A percentile compares a stretch with the other conserved stretches of the same genome.
These are phyloP conservation scores for Globisporangium yorkense DNA, from an alignment of 352 stramenopile genomes.

Conservation along the genomic window DNA sequence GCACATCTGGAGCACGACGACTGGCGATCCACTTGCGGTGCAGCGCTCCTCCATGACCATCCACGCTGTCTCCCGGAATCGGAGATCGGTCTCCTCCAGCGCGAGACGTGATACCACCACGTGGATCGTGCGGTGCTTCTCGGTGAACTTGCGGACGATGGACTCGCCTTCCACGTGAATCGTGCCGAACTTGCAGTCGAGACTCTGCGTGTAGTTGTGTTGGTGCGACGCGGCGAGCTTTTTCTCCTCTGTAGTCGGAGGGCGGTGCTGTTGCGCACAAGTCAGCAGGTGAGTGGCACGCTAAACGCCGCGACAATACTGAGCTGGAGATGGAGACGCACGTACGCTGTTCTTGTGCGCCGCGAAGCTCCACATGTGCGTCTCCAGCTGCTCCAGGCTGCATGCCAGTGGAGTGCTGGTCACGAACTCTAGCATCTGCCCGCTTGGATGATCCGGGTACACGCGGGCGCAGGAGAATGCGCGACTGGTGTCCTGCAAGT, in stretches of 20 bases:
- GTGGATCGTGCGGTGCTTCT: slow-evolving; percentile 2
- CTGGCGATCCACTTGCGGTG: not conserved
- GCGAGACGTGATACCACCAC: not conserved
- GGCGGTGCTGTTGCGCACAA: not conserved
- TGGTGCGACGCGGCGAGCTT: not conserved
- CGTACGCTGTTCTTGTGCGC: not conserved
- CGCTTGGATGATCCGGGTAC: slow-evolving; percentile 3
- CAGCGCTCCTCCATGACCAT: not conserved
- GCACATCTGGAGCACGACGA: slow-evolving; percentile 1
- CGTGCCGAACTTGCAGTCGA: slow-evolving; percentile 4
- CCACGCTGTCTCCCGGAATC: not conserved
- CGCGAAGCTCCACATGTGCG: not conserved
- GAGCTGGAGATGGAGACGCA: not conserved
- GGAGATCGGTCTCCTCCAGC: not conserved
- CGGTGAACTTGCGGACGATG: slow-evolving; percentile 6
- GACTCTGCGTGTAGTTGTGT: not conserved
- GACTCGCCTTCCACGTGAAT: not conserved
- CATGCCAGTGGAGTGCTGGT: slow-evolving; percentile 1
- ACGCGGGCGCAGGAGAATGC: slow-evolving; percentile 2
- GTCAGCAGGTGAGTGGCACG: not conserved
- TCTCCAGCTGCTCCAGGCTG: not conserved
- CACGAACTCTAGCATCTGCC: slow-evolving; percentile 3
- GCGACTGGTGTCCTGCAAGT: not conserved
- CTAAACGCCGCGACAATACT: not conserved
- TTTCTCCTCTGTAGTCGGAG: not conserved